phyloP scores from a whole-genome alignment of 805 yeast species.

The Ogataea corticis region DNA sequence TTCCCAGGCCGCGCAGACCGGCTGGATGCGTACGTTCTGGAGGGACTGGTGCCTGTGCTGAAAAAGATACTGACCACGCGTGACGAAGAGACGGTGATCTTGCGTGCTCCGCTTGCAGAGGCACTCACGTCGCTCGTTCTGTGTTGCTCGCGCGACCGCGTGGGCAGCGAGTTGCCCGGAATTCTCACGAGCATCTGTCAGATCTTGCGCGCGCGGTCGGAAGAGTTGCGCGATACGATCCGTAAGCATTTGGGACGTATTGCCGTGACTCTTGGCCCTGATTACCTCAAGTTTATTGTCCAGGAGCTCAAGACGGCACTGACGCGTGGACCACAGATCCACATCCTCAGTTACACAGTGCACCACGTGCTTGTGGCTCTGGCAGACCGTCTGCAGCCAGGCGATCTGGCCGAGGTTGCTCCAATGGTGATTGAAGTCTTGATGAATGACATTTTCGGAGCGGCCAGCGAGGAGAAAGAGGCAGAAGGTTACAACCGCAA shows the following conservation, averaged over 20 bases:
- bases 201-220: constrained; percentile 79
- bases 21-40: constrained; percentile 48
- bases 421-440: constrained; percentile 62
- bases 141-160: constrained; percentile 57
- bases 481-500: constrained; percentile 85
- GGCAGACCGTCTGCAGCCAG: constrained; percentile 45
- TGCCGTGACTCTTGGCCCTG: constrained; percentile 65
- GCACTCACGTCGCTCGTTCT: constrained; percentile 69
- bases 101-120: constrained; percentile 78
- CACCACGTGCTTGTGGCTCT: constrained; percentile 68
- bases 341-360: constrained; percentile 84
- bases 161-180: constrained; percentile 71
- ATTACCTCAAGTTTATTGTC: constrained; percentile 70
- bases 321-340: constrained; percentile 88
- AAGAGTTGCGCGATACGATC: constrained; percentile 83
- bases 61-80: constrained; percentile 59
- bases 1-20: constrained; percentile 39
- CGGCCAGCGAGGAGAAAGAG: constrained; percentile 91
- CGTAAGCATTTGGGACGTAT: constrained; percentile 73
- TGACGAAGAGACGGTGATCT: constrained; percentile 75
- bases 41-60: constrained; percentile 62
- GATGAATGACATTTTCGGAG: constrained; percentile 93
- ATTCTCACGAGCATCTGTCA: constrained; percentile 86
- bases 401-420: constrained; percentile 72
- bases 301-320: constrained; percentile 78